Base-by-base conservation (phyloP, 2,329 filamentous ascomycete species). In the Setomelanomma holmii region DNA sequence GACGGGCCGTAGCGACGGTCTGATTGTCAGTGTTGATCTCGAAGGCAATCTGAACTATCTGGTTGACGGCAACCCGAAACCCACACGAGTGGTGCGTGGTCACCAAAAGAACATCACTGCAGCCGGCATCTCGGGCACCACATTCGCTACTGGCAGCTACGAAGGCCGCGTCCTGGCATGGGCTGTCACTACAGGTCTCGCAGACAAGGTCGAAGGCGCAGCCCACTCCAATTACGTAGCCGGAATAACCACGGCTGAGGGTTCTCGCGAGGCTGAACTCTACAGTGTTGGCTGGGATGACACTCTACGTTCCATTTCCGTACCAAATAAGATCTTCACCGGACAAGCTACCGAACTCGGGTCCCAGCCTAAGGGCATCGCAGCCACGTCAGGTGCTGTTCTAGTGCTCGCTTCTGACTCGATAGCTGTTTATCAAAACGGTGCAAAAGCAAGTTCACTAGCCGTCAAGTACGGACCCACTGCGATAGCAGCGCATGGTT, bases 271-370 rank as follows among this genome's bases (percentile, higher is more conserved):
- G 51, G 72, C 73, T 24, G 69, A 86, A 60, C 85, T 91, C n/a
- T 93, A 90, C 77, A 93, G 88, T 67, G 89, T 93, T 46, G 93
- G 88, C 58, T 99, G 93, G 95, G 95, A 99, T 70, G 95, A 99
- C 73, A 91, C 88, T 1, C 80, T 98, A 30, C 88, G 92, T 56
- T 88, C 85, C 38, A 82, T 96, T 30, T 92, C 96, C 60, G 82
- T 89, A 52, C 82, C 86, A 1, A 85, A 88, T 45, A 88, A 86
- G 66, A 90, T 87, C 0, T 97, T 96, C 73, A 82, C 87, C 5
- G 91, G 89, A 49, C 81, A 82, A 43, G 80, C 85, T 1, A 77
- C 82, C 24, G 88, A 89, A 68, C 83, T 96, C 17, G 81, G 85
- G 2, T 88, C 87, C 16, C 95, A 98, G 69, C 95, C 95, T 2